Conservation (phyloP, 306 rosid genomes). For the Cucurbita pepo region DNA sequence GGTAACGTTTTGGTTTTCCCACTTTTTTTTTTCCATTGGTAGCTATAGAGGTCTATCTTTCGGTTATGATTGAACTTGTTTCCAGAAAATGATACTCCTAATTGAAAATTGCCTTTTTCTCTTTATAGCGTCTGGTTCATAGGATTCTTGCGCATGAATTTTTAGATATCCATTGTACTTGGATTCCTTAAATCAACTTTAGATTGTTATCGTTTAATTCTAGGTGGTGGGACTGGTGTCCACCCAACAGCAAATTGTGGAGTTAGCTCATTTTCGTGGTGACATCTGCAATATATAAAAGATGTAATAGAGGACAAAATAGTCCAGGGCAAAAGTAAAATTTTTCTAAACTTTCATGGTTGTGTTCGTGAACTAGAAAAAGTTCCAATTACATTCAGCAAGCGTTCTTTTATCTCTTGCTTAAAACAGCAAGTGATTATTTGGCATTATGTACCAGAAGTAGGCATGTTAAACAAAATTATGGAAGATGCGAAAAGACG, state of each 20-base stretch:
- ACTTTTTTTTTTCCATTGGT: not conserved
- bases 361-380: not conserved
- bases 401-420: not conserved
- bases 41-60: not conserved
- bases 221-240: not conserved
- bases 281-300: not conserved
- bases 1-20: conserved; percentile 31
- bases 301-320: not conserved
- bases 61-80: not conserved
- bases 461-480: not conserved
- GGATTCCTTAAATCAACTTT: not conserved
- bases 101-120: not conserved
- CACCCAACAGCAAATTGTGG: not conserved
- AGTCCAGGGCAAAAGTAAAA: not conserved
- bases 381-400: not conserved
- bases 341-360: not conserved
- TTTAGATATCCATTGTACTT: not conserved
- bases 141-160: not conserved
- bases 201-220: not conserved
- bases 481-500: not conserved
- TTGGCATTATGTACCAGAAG: not conserved
- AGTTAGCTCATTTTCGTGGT: not conserved
- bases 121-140: not conserved
- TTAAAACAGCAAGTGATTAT: not conserved
- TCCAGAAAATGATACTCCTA: not conserved